phyloP scores from a whole-genome alignment of 495 filamentous ascomycete genomes.

The Xylaria venustula region DNA sequence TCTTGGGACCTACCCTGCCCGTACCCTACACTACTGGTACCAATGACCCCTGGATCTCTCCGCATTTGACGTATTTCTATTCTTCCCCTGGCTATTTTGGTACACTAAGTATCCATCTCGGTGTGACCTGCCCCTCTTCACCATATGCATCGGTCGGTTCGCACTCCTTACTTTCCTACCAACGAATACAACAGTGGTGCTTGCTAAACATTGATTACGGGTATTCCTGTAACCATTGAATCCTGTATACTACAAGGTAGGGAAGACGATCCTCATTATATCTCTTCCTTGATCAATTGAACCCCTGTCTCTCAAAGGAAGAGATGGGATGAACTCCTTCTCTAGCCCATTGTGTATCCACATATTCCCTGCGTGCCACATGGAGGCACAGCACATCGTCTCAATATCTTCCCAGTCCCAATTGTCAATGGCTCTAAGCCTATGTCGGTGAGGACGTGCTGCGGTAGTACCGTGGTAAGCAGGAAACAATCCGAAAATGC shows the following conservation, averaged over 20 bases:
- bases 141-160: neutral
- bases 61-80: constrained; percentile 10
- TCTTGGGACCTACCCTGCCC: neutral
- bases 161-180: neutral
- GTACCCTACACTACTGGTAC: neutral
- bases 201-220: too few species aligned
- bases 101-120: neutral
- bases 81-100: constrained; percentile 1
- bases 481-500: too few species aligned
- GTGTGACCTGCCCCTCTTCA: neutral
- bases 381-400: constrained; percentile 2
- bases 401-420: neutral
- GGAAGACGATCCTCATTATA: neutral
- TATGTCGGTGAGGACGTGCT: neutral
- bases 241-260: neutral
- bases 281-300: neutral
- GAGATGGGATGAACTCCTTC: constrained; percentile 2
- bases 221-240: neutral
- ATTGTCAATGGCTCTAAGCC: neutral
- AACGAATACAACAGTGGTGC: too few species aligned
- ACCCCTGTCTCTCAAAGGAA: neutral
- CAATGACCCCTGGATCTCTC: constrained; percentile 6
- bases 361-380: constrained; percentile 10
- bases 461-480: neutral
- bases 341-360: neutral